phyloP scores from a whole-genome alignment of 768 basidiomycete species.

The Coprinopsis cinerea region DNA sequence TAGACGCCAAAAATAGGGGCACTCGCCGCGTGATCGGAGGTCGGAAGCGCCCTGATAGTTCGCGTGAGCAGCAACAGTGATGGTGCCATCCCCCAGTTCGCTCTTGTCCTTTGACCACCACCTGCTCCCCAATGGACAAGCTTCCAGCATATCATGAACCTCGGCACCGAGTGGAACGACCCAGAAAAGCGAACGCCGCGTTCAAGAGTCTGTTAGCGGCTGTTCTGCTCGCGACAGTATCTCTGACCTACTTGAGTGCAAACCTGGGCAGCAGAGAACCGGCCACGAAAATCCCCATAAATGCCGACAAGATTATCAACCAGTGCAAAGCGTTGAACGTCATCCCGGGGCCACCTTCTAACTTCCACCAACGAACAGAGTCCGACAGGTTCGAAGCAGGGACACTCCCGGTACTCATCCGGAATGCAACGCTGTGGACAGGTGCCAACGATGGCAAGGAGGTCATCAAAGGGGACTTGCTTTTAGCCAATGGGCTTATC shows the following conservation, averaged over 20 bases:
- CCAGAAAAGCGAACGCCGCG: constrained; percentile 1
- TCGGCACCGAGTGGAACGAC: constrained; percentile 6
- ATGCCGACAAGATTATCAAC: constrained; percentile 38
- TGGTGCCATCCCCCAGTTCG: background rate
- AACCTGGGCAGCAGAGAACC: constrained; percentile 14
- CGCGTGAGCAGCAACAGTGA: background rate
- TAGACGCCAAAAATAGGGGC: too few species aligned
- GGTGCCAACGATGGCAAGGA: constrained; percentile 49
- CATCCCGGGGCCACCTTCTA: constrained; percentile 39
- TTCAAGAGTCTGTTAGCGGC: constrained; percentile 21
- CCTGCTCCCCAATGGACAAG: constrained; percentile 27
- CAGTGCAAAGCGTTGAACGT: constrained; percentile 45
- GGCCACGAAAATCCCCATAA: constrained; percentile 25
- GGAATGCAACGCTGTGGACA: constrained; percentile 68
- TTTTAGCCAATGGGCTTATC: constrained; percentile 55
- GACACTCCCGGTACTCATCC: constrained; percentile 58
- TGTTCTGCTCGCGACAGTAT: constrained; percentile 19
- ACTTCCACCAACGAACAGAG: constrained; percentile 32
- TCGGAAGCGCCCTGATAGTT: too few species aligned
- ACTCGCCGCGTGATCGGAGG: too few species aligned
- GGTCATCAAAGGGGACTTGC: constrained; percentile 50
- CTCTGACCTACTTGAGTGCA: constrained; percentile 21
- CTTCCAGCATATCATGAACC: constrained; percentile 18
- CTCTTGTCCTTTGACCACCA: constrained; percentile 4
- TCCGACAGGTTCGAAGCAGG: constrained; percentile 63